Percentiles rank a stretch among this genome's conserved stretches.
phyloP scores from a whole-genome alignment of 345 rosid species.

The Gossypium longicalyx region DNA sequence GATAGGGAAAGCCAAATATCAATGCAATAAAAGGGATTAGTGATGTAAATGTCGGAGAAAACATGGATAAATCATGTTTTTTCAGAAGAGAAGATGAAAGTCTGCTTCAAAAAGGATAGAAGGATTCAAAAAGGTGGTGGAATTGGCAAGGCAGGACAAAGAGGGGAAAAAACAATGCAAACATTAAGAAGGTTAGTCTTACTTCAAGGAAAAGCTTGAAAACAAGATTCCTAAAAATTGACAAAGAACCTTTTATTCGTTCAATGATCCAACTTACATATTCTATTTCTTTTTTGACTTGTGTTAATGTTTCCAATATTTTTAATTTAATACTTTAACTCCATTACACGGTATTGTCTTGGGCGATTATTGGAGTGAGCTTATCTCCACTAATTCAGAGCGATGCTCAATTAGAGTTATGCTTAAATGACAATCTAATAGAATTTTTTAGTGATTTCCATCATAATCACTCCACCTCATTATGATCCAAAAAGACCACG shows the following conservation, averaged over 20 bases:
- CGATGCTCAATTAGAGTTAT: no score
- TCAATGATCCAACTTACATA: no score
- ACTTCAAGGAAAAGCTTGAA: neutral
- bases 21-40: neutral
- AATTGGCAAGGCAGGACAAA: neutral
- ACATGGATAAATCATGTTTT: neutral
- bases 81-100: neutral
- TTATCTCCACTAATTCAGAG: no score
- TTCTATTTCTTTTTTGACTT: no score
- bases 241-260: neutral
- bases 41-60: neutral
- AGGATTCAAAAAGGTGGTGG: neutral
- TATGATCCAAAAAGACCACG: no score
- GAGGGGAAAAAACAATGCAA: neutral
- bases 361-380: no score
- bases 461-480: no score
- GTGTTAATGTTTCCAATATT: no score
- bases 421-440: no score
- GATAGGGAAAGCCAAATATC: neutral
- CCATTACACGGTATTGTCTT: no score
- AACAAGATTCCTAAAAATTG: neutral
- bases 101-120: neutral
- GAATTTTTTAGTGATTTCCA: no score
- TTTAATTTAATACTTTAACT: no score
- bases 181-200: neutral